Evolutionary conservation across 2,329 filamentous ascomycete genomes (phyloP).

Genomic region (Ascochyta pisi): DNA sequence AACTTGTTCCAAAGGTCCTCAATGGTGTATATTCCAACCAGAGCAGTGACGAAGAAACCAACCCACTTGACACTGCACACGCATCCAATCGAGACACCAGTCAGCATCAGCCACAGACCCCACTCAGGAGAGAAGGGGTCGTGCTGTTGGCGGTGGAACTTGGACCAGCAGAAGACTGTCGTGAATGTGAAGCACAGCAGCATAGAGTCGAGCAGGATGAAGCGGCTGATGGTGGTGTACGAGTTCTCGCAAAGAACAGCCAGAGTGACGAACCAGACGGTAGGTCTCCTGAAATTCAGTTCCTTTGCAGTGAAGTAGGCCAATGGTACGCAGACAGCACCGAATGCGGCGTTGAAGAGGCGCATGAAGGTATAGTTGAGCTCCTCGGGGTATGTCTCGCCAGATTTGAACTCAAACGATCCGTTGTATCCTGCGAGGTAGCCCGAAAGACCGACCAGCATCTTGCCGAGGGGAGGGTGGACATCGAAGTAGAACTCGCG

Average conservation of each 20-base stretch:
- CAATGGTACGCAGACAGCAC: constrained; percentile 88
- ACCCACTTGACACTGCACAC: constrained; percentile 99
- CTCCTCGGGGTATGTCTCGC: constrained; percentile 91
- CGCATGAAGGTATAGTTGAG: constrained; percentile 99
- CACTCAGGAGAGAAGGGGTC: constrained; percentile 89
- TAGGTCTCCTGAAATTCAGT: constrained; percentile 81
- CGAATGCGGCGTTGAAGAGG: constrained; percentile 94
- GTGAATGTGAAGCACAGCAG: constrained; percentile 98
- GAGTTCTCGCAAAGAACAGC: constrained; percentile 99
- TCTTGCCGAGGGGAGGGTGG: constrained; percentile 95
- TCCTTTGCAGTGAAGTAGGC: constrained; percentile 96
- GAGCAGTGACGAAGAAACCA: constrained; percentile 90
- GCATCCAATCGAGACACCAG: constrained; percentile 93
- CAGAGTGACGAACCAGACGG: constrained; percentile 92
- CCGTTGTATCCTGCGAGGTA: constrained; percentile 98
- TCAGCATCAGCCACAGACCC: constrained; percentile 94
- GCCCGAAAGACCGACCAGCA: constrained; percentile 95
- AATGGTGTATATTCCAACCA: constrained; percentile 93
- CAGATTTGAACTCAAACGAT: constrained; percentile 99
- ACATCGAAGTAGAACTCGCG: constrained; percentile 99
- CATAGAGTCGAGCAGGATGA: constrained; percentile 98
- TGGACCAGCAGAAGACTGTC: constrained; percentile 95
- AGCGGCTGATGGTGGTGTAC: constrained; percentile 97
- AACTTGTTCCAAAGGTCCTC: constrained; percentile 99
- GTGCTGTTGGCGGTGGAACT: constrained; percentile 88